Base-by-base conservation (phyloP, 345 rosid genomes). In the Cochlearia excelsa region DNA sequence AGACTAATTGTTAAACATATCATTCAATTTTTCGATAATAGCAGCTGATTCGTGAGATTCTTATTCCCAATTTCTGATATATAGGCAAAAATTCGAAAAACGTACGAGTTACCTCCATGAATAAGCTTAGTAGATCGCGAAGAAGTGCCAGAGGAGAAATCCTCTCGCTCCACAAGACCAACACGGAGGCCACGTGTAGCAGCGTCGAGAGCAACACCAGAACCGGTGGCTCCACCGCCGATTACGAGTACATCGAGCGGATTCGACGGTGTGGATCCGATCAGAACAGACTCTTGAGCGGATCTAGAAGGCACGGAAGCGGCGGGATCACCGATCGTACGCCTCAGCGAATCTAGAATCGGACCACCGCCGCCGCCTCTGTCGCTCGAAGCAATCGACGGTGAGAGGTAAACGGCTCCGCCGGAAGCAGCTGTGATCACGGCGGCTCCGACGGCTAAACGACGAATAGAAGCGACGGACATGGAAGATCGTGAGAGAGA, bases 211-310 rank as follows among this genome's bases (percentile, higher is more conserved):
- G 5, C 35, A 5, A 33, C 5, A 2, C 35, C 35, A 2, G 35
- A 33, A 33, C 35, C 5, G 35, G 35, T 86, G 79, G 95, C 97
- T 35, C 97, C 97, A 29, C 95, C 92, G n/a, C 97, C 95, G 4
- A 89, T 75, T 6, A 89, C 87, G 42, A 89, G 88, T 63, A 89
- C 53, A 64, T 89, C 97, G 48, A 89, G 80, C 5, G 95, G 95
- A 45, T 78, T 80, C 29, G 61, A 65, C 0, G 75, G 57, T 62
- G 71, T 80, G 10, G 95, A 56, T 50, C 78, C 80, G 8, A 76
- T 54, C 68, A 89, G 69, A 55, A 69, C 68, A 10, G 84, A 79
- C 65, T 81, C 82, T 75, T 86, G 95, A 6, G 48, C 77, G 27
- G 72, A 73, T 38, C 95, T 76, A 10, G 95, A 74, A 30, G 97